Evolutionary conservation across 805 yeast species (phyloP).

Genomic region (Candida tammaniensis): DNA sequence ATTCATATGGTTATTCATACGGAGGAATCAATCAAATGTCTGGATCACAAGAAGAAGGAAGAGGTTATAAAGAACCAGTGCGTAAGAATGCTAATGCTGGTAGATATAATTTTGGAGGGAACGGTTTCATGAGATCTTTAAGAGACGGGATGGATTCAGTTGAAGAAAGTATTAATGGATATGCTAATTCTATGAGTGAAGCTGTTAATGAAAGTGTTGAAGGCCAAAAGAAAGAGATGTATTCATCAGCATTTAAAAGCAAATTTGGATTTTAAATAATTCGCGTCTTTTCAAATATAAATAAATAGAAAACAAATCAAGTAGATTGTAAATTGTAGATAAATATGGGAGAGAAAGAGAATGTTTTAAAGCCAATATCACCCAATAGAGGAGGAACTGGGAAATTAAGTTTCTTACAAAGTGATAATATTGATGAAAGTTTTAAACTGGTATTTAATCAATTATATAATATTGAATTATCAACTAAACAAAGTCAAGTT

Average conservation of each 20-base stretch:
- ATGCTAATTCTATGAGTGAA: constrained; percentile 54
- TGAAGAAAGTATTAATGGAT: constrained; percentile 55
- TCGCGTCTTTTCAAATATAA: background rate
- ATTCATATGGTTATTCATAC: constrained; percentile 27
- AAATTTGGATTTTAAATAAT: constrained; percentile 48
- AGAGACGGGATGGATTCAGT: constrained; percentile 52
- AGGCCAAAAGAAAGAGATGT: constrained; percentile 47
- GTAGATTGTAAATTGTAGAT: background rate
- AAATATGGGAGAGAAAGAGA: constrained; percentile 7
- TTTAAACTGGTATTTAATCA: constrained; percentile 14
- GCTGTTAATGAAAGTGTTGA: constrained; percentile 51
- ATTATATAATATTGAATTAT: constrained; percentile 27
- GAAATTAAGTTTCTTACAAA: constrained; percentile 1
- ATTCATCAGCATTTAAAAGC: constrained; percentile 50
- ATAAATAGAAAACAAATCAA: background rate
- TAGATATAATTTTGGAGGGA: constrained; percentile 38
- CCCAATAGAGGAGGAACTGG: constrained; percentile 19
- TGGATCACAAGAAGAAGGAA: constrained; percentile 15
- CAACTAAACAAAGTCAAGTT: constrained; percentile 32
- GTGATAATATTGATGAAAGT: constrained; percentile 6
- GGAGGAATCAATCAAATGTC: constrained; percentile 5
- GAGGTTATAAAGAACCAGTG: constrained; percentile 47
- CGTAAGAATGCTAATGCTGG: constrained; percentile 28
- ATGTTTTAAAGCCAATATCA: constrained; percentile 24
- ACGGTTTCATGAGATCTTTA: constrained; percentile 44